Evolutionary conservation across 345 rosid genomes (phyloP).

Genomic region (Aquilaria malaccensis): DNA sequence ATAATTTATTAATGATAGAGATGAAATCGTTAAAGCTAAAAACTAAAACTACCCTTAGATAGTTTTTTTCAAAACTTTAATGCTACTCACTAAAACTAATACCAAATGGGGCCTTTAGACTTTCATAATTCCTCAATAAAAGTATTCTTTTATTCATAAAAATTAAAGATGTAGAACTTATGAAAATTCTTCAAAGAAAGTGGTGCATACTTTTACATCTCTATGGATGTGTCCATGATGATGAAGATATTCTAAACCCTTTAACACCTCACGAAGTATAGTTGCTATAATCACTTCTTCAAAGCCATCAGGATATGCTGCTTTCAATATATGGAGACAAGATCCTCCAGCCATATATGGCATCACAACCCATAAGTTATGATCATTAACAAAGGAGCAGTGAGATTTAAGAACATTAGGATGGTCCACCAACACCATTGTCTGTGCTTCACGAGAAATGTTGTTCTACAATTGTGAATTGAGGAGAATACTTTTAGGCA

Average conservation of each 20-base stretch:
- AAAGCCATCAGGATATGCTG: constrained; percentile 90
- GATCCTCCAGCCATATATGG: constrained; percentile 99
- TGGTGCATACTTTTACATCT: constrained; percentile 76
- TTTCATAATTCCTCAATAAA: too few relatives aligned
- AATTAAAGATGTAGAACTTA: not conserved
- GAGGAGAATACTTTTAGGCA: too few relatives aligned
- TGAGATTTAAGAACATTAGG: constrained; percentile 88
- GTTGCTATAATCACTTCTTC: constrained; percentile 94
- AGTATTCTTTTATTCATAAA: too few relatives aligned
- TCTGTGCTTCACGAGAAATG: constrained; percentile 89
- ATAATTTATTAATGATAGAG: too few relatives aligned
- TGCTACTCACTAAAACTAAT: too few relatives aligned
- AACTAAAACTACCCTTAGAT: too few relatives aligned
- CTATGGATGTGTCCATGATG: constrained; percentile 98
- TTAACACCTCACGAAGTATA: constrained; percentile 71
- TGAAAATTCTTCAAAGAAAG: not conserved
- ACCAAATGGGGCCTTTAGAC: too few relatives aligned
- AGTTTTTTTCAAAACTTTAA: too few relatives aligned
- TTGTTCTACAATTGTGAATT: constrained; percentile 36
- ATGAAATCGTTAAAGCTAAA: too few relatives aligned
- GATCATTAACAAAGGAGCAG: constrained; percentile 90
- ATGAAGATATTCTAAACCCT: constrained; percentile 95
- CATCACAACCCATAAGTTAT: constrained; percentile 95
- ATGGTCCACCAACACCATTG: constrained; percentile 91
- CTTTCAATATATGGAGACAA: constrained; percentile 93